Evolutionary conservation across 2,329 filamentous ascomycete genomes (phyloP), one percentile per base, ranked within the genome.

Genomic region (Aspergillus quadricinctus): DNA sequence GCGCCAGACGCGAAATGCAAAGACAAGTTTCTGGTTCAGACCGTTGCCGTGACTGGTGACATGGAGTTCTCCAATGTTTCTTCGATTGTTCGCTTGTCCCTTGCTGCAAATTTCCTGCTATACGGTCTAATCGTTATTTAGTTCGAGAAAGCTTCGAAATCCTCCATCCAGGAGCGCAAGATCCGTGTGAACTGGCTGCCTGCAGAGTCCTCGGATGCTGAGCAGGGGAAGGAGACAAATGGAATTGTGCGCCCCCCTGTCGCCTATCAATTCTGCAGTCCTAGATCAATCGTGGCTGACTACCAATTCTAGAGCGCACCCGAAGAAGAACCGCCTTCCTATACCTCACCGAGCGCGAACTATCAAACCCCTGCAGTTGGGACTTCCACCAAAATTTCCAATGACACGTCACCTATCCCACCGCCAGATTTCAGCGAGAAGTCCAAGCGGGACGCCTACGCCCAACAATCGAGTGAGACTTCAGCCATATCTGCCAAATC

Each of bases 1-100:
- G 84, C 92, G 21, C 75, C 81, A 56, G 92, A 96, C 72, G 87
- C 89, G 60, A 92, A 91, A 75, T 99, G 94, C 80, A 88, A 90
- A 75, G 93, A 97, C 83, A 97, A 97, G 80, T 97, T 97, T 76
- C 84, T 97, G 54, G 93, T 97, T 37, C 93, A 97, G 77, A 95
- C 92, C 27, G 90, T 96, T 50, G 81, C 86, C 52, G 89, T 97
- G 63, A 88, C 88, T 23, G 81, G 86, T 61, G 90, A 96, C 69
- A 90, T 92, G 77, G 91, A 96, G 69, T 90, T 90, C 67, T 81
- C 82, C 57, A 95, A 88, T 71, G 86, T 96, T 60, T 82, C 87
- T 50, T 83, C 89, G 48, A 90, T 97, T 69, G 91, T 95, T 82
- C 67, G 88, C 75, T 10, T 8, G 17, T 8, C 59, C 63, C 67